Base-by-base conservation (phyloP, 2,329 filamentous ascomycete species). In the Xylaria sp. region DNA sequence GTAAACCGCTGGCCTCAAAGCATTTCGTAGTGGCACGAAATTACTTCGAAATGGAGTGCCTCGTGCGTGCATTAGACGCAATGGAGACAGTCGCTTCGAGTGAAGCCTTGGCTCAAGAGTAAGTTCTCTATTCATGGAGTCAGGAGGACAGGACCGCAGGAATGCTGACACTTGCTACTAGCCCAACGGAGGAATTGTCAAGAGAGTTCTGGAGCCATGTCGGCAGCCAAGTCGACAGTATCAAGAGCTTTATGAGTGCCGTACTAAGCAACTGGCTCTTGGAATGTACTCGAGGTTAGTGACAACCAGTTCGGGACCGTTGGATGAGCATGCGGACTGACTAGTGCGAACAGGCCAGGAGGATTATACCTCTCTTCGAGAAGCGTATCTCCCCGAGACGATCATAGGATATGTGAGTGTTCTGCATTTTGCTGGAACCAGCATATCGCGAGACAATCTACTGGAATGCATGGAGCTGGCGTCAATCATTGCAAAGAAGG, bases 401-500 rank as follows among this genome's bases (percentile, higher is more conserved):
- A 79, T 96, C 48, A 81, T 99, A 54, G 90, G 89, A 2, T 97
- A 94, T 72, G 85, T 94, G 70, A 87, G 84, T 68, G 87, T 89
- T 1, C 78, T 97, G 54, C 89, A 95, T 71, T 89, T 89, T 69
- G 88, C 89, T 0, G 91, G 91, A 2, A 86, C 85, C 52, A 81
- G 84, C 53, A 78, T 95, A 49, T 88, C 86, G 51, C 86, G 91
- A 49, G 90, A 93, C 60, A 83, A 88, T 65, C 80, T 96, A 16
- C 81, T 94, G 30, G 87, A 93, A 70, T 90, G 88, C 68, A 93
- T 99, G 89, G 90, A 96, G 60, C 79, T 99, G 13, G 87, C 91
- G 1, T 85, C 87, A 1, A 72, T 86, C 1, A 82, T 96, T 54
- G 91, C 93, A 1, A 85, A 88, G 59, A 84, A 86, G 64, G 83